A percentile compares a stretch with the other conserved stretches of the same genome.
Evolutionary conservation across 2,329 filamentous ascomycete genomes (phyloP).

Genomic region (Zymoseptoria ardabiliae): DNA sequence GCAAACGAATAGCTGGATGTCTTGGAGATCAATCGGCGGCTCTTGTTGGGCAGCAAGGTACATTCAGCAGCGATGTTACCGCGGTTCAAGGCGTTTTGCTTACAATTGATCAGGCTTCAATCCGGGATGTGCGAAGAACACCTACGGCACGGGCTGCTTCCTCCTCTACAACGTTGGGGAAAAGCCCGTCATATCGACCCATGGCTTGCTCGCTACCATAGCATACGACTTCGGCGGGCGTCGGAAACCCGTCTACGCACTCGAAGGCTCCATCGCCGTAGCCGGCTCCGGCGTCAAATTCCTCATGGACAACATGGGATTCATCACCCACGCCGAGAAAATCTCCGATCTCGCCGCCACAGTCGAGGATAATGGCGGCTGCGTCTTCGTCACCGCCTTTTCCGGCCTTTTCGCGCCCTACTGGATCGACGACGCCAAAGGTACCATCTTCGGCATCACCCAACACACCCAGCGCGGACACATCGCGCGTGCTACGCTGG

Average conservation of each 20-base stretch:
- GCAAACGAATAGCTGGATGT: slow-evolving; percentile 71
- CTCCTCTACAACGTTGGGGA: slow-evolving; percentile 81
- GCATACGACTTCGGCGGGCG: slow-evolving; percentile 71
- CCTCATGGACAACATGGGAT: slow-evolving; percentile 56
- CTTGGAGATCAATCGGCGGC: slow-evolving; percentile 82
- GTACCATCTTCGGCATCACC: slow-evolving; percentile 27
- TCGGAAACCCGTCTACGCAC: slow-evolving; percentile 58
- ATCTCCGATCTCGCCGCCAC: slow-evolving; percentile 58
- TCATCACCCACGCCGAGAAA: slow-evolving; percentile 56
- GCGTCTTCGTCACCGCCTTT: slow-evolving; percentile 82
- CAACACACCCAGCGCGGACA: slow-evolving; percentile 77
- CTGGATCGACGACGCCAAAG: slow-evolving; percentile 89
- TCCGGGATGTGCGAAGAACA: slow-evolving; percentile 80
- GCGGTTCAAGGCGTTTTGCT: no score
- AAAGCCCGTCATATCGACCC: slow-evolving; percentile 75
- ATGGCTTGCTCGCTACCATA: slow-evolving; percentile 77
- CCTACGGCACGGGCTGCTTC: slow-evolving; percentile 85
- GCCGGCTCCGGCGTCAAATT: slow-evolving; percentile 75
- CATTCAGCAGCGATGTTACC: no score
- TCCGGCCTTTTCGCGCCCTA: slow-evolving; percentile 87
- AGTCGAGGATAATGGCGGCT: slow-evolving; percentile 70
- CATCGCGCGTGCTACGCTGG: slow-evolving; percentile 80
- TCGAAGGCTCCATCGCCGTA: slow-evolving; percentile 75
- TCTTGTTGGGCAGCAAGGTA: slow-evolving; percentile 61
- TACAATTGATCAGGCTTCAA: slow-evolving; percentile 55